Conservation (phyloP, 805 yeast species). For the Hanseniaspora valbyensis region DNA sequence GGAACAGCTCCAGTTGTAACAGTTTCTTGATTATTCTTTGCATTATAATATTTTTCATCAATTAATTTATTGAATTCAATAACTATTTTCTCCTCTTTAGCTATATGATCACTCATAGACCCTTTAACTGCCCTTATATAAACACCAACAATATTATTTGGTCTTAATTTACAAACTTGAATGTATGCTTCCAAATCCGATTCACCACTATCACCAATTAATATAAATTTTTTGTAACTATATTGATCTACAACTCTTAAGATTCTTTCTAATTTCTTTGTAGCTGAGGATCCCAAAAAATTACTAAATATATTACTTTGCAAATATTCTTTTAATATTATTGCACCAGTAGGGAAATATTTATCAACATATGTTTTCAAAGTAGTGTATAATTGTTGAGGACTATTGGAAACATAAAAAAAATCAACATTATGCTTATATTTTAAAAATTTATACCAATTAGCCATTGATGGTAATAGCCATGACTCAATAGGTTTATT, state of each 20-base stretch:
- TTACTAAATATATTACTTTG: slow-evolving; percentile 69
- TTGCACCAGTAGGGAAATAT: slow-evolving; percentile 65
- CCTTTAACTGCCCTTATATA: slow-evolving; percentile 67
- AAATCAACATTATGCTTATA: slow-evolving; percentile 41
- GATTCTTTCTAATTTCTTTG: slow-evolving; percentile 61
- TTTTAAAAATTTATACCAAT: slow-evolving; percentile 53
- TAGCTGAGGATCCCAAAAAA: slow-evolving; percentile 75
- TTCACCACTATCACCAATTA: slow-evolving; percentile 94
- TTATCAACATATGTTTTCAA: slow-evolving; percentile 23
- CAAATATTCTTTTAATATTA: slow-evolving; percentile 76
- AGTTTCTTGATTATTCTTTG: slow-evolving; percentile 3
- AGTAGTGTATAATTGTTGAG: slow-evolving; percentile 73
- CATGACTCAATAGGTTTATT: slow-evolving; percentile 55
- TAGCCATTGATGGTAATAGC: slow-evolving; percentile 60
- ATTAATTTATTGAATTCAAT: slow-evolving; percentile 25
- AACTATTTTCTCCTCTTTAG: slow-evolving; percentile 24
- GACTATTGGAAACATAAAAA: slow-evolving; percentile 92
- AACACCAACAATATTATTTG: slow-evolving; percentile 58
- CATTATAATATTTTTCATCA: slow-evolving; percentile 21
- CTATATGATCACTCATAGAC: slow-evolving; percentile 47
- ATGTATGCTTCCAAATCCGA: slow-evolving; percentile 86
- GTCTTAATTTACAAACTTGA: slow-evolving; percentile 50
- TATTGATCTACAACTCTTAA: slow-evolving; percentile 57
- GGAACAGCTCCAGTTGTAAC: slow-evolving; percentile 17
- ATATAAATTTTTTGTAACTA: slow-evolving; percentile 62